phyloP scores from a whole-genome alignment of 768 basidiomycete species.

The Mrakia gelida region DNA sequence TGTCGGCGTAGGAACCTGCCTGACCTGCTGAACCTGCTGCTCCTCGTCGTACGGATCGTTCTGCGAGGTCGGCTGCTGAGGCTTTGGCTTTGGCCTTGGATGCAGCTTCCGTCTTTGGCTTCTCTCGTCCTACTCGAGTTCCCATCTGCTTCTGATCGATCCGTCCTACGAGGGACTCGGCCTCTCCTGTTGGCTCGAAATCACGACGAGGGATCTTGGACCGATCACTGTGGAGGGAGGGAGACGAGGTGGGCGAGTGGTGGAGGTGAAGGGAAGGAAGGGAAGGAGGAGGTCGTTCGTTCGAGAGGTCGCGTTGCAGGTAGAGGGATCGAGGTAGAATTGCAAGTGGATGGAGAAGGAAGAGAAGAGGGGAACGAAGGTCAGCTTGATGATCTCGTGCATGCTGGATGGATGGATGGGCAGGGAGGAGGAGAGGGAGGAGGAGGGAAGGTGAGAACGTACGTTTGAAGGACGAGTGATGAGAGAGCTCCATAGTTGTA shows the following conservation, averaged over 20 bases:
- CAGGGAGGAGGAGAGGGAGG: not conserved
- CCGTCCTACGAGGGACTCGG: slow-evolving; percentile 83
- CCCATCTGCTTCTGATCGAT: slow-evolving; percentile 92
- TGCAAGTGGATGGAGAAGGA: not conserved
- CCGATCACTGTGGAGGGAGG: slow-evolving; percentile 14
- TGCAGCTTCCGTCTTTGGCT: slow-evolving; percentile 47
- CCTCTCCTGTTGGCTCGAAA: slow-evolving; percentile 94
- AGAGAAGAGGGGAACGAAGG: not conserved
- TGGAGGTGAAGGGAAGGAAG: not conserved
- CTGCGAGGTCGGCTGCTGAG: slow-evolving; percentile 45
- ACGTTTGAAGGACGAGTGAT: slow-evolving; percentile 87
- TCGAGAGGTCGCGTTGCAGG: not conserved
- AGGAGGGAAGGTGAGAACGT: slow-evolving; percentile 29
- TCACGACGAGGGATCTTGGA: slow-evolving; percentile 50
- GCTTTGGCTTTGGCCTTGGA: slow-evolving; percentile 25
- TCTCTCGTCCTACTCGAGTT: slow-evolving; percentile 73
- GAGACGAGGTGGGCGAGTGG: not conserved
- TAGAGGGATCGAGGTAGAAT: not conserved
- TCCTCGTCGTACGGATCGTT: slow-evolving; percentile 58
- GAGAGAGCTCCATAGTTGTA: slow-evolving; percentile 97
- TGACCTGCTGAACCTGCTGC: slow-evolving; percentile 52
- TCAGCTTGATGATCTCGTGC: not conserved
- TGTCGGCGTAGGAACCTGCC: slow-evolving; percentile 73
- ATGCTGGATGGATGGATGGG: not conserved
- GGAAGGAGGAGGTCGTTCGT: not conserved